Base-by-base conservation (phyloP, 2,329 filamentous ascomycete species). In the Ascochyta lentis region DNA sequence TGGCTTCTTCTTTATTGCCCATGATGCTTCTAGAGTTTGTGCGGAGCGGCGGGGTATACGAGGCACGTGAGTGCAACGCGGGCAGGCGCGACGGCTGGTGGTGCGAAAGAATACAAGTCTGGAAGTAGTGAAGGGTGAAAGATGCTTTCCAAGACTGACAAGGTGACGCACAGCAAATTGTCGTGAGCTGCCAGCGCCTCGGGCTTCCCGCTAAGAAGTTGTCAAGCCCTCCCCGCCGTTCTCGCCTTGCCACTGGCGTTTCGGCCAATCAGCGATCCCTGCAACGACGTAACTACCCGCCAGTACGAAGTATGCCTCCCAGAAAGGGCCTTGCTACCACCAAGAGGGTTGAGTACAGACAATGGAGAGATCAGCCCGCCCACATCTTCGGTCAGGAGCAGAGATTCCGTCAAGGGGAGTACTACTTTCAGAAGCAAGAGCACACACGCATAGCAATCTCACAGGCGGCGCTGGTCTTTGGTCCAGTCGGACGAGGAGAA, bases 1-100 rank as follows among this genome's bases (percentile, higher is more conserved):
- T 84, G 48, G 94, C 94, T 76, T 90, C 86, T 75, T 90, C 87
- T 48, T 77, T 74, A 61, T 65, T 72, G 62, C 76, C 76, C 70
- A 74, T 74, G 59, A 35, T 68, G 44, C 24, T 40, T 55, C 16
- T 47, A 44, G n/a, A 44, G 31, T 34, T 50, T 53, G 62, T 47
- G 54, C 59, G 60, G 53, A 59, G 49, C 34, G 43, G 52, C 56
- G 50, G 56, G 55, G 54, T 56, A 27, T 47, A 47, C 45, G 47
- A 59, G 46, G 49, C 51, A 60, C 57, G 38, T 54, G 43, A 40
- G 29, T 39, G 54, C 49, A 44, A 44, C 47, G 42, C 51, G 39
- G 58, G 63, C 61, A 68, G 60, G 63, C 51, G 58, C 61, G 58
- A 54, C 51, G 59, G 62, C 40, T 29, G 43, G 58, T 26, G 50